Base-by-base conservation (phyloP, 108 stramenopile species). In the Cafeteria roenbergensis region DNA sequence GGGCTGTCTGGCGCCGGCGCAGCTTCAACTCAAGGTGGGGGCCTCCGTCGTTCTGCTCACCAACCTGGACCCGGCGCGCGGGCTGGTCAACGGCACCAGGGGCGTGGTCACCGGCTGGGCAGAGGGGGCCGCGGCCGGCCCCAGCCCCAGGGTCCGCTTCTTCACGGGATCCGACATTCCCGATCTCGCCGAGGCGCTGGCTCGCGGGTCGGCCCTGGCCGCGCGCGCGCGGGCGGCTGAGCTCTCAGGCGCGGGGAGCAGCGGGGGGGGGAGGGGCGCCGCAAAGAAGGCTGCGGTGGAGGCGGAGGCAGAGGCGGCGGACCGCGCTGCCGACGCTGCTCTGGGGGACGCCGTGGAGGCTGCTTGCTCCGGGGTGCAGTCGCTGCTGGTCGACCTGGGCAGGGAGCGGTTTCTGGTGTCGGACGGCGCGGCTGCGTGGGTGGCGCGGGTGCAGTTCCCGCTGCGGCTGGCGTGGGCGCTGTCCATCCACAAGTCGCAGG, bases 401-500 rank as follows among this genome's bases (percentile, higher is more conserved):
- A 17, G 12, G 17, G 42, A 48, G 42, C 12, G 12, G 17, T 53
- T 53, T 25, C 32, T 0, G 22, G 52, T 51, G 35, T 58, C 48
- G 54, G 52, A 53, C 21, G 24, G 24, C 2, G 17, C n/a, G 21
- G 21, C 1, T 8, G 24, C 8, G 17, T n/a, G 24, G n/a, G 59
- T 24, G 2, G 38, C 2, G 21, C 20, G 9, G 59, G 2, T 6
- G 22, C 85, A 85, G 35, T 75, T 88, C 52, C 88, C 88, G 1
- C 70, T 88, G 1, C 52, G 70, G 57, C 64, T 86, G 14, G 88
- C 85, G 1, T 88, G 86, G 86, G 82, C 83, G 17, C 75, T 88
- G n/a, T 77, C 83, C 35, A 78, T 85, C 0, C 88, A 88, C 75
- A 88, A 88, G 53, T 69, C 79, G 29, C 88, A 88, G 64, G 88